Conservation (phyloP, 192 early-diverging fungal genomes). For the Geranomyces variabilis region DNA sequence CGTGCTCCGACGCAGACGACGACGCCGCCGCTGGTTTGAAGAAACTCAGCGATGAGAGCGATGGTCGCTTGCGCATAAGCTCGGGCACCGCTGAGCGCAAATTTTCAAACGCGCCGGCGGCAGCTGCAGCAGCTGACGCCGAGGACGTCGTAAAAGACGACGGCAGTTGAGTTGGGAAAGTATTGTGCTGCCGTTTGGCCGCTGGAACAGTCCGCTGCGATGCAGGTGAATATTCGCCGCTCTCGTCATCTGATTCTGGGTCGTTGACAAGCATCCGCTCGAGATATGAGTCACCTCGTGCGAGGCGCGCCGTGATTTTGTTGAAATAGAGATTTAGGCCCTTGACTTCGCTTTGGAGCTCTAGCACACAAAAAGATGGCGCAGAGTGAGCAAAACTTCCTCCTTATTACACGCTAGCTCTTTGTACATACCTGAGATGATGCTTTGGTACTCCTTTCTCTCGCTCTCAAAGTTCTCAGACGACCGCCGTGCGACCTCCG, state of each 20-base stretch:
- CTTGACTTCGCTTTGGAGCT: slow-evolving; percentile 14
- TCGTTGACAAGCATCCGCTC: slow-evolving; percentile 15
- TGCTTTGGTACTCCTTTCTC: background rate
- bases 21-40: background rate
- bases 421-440: background rate
- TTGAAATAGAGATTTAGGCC: slow-evolving; percentile 18
- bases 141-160: background rate
- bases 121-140: too few relatives aligned
- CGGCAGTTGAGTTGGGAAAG: background rate
- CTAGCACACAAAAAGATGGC: background rate
- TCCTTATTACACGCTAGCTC: too few relatives aligned
- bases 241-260: background rate
- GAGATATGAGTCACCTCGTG: slow-evolving; percentile 13
- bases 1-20: too few relatives aligned
- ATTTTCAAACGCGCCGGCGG: background rate
- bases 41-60: background rate
- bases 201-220: background rate
- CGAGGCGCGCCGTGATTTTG: slow-evolving; percentile 26
- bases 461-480: background rate
- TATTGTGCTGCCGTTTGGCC: background rate
- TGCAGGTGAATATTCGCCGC: background rate
- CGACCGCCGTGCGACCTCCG: background rate
- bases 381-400: too few relatives aligned
- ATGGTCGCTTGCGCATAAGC: background rate
- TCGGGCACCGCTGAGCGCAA: background rate